Base-by-base conservation (phyloP, 2,329 filamentous ascomycete genomes). In the Botrytis deweyae region DNA sequence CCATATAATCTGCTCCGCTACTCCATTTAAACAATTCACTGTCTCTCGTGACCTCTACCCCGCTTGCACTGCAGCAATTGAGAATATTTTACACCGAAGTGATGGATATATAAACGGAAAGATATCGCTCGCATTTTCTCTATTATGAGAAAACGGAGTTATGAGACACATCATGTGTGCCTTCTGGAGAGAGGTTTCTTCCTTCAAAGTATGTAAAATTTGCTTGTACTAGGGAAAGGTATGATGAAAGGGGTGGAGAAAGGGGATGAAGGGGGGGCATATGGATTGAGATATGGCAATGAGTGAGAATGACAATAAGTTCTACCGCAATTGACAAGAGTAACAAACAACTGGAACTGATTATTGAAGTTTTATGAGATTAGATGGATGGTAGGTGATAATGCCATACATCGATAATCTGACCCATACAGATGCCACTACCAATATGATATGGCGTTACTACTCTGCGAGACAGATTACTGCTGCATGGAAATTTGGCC, bases 151-250 rank as follows among this genome's bases (percentile, higher is more conserved):
- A 52, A 2, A 52, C 4, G 1, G 46, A 0, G 1, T 12, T 4
- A 6, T 12, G 22, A 52, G 12, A 52, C 4, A 2, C 0, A n/a
- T 12, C 0, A 25, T 25, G 9, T 25, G 9, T 9, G 22, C 22
- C 46, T 49, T 49, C 5, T 2, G 1, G 7, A 25, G 9, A 12
- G 10, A 10, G 0, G 12, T 22, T 25, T 49, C 8, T 44, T 49
- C 22, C 20, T 10, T 22, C 8, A 4, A 0, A 6, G 1, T 49
- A 4, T 4, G 22, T 9, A 22, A 3, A 49, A 8, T 49, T 49
- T 49, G 3, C 1, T 22, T 49, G 46, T 49, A 25, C 20, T 46
- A 8, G 44, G 7, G 8, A 46, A 46, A 4, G 1, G 44, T 46
- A 46, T 9, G 44, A 46, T 46, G 44, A 42, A 42, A 18, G 1